Base-by-base conservation (phyloP, 768 basidiomycete species). In the Mycena floridula region DNA sequence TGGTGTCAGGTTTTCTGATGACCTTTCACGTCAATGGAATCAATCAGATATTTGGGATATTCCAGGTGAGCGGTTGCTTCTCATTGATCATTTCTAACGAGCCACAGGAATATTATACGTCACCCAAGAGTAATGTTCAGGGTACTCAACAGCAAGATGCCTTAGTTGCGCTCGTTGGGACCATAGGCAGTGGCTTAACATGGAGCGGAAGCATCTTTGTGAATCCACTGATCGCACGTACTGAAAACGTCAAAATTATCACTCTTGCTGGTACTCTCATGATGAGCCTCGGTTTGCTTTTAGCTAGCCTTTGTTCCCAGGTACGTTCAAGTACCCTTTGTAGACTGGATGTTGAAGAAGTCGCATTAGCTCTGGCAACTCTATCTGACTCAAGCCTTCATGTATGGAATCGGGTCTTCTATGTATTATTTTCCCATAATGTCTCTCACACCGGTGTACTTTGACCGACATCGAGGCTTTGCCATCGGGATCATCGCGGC, bases 61-160 rank as follows among this genome's bases (percentile, higher is more conserved):
- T 72, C 50, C 69, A 73, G 61, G 70, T 65, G 15, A 28, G 56
- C 6, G 13, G n/a, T 7, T 18, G 12, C 11, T 26, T 3, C 11
- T 21, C 3, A 15, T 41, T 20, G 21, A 9, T 11, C 5, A 16
- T 3, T 11, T 11, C 37, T 16, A 23, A 9, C 5, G 16, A 0
- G n/a, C n/a, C n/a, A n/a, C 22, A 73, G 70, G 69, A 72, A 45
- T 66, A 66, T 11, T 74, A 73, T 40, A 72, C 70, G 0, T 72
- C 70, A 2, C 36, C 56, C 2, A 46, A 54, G 15, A 65, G 56
- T 25, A 65, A 60, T 30, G 66, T 73, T n/a, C 22, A 44, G 1
- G 66, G 61, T 27, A 66, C 62, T 7, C 47, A 53, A 42, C 64
- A 58, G 0, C 64, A 65, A 32, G 69, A 72, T 43, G 66, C 70